A percentile compares a stretch with the other conserved stretches of the same genome.
These are phyloP conservation scores for Nepenthes alata DNA, from an alignment of 179 eudicot genomes.

Conservation along the genomic window DNA sequence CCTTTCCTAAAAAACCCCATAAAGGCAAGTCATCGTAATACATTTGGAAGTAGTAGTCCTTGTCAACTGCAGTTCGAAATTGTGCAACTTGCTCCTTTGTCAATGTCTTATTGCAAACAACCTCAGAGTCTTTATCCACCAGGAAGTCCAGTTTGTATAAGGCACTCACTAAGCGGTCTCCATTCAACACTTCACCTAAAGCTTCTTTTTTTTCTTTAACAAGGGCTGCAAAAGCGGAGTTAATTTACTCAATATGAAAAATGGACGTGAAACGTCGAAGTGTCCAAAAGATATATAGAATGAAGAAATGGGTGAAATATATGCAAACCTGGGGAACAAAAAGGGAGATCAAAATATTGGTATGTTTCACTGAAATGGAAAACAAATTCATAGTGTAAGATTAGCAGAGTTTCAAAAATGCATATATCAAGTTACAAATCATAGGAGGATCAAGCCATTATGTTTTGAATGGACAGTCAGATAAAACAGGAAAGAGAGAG, in stretches of 20 bases:
- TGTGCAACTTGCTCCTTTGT: conserved; percentile 6
- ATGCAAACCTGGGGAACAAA: conserved; percentile 11
- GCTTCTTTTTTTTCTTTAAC: conserved; percentile 7
- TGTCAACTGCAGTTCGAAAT: conserved; percentile 5
- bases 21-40: conserved; percentile 15
- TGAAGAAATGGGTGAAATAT: background rate
- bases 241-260: background rate
- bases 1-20: conserved; percentile 7
- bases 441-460: too few species aligned
- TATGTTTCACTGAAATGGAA: conserved; percentile 10
- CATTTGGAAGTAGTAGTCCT: conserved; percentile 10
- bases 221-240: background rate
- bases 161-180: conserved; percentile 3
- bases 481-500: too few species aligned
- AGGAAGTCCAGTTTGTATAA: conserved; percentile 2
- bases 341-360: conserved; percentile 10
- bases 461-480: too few species aligned
- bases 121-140: conserved; percentile 3
- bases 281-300: background rate
- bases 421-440: too few species aligned
- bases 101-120: conserved; percentile 4
- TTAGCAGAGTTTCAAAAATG: background rate
- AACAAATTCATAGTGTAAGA: background rate
- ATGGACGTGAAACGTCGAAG: background rate
- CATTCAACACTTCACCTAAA: conserved; percentile 6